phyloP scores from a whole-genome alignment of 768 basidiomycete genomes.

The Russula olivacea region DNA sequence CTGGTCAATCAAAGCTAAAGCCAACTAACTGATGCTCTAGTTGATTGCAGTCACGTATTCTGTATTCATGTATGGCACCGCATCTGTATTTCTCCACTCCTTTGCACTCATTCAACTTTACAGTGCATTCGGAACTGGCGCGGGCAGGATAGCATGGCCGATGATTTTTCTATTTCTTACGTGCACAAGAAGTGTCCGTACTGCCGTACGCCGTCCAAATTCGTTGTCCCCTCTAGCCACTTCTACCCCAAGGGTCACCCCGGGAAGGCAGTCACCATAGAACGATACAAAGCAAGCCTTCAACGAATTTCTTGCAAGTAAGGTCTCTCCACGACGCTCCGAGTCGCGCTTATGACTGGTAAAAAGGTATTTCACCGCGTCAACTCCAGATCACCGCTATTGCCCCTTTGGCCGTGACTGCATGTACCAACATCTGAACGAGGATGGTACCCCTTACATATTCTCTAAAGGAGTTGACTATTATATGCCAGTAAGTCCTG shows the following conservation, averaged over 20 bases:
- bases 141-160: conserved; percentile 46
- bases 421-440: conserved; percentile 67
- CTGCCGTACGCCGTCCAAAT: conserved; percentile 61
- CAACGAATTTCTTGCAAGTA: conserved; percentile 61
- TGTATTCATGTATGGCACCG: conserved; percentile 52
- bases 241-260: conserved; percentile 52
- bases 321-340: conserved; percentile 26
- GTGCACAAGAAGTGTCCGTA: conserved; percentile 74
- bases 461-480: conserved; percentile 51
- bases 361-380: conserved; percentile 56
- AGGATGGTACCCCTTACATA: conserved; percentile 56
- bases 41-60: conserved; percentile 71
- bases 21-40: conserved; percentile 35
- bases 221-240: conserved; percentile 66
- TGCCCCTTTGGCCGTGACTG: conserved; percentile 81
- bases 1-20: conserved; percentile 1
- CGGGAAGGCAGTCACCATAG: conserved; percentile 46
- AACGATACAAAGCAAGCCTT: conserved; percentile 70
- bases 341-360: not conserved
- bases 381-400: conserved; percentile 43
- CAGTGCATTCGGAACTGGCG: conserved; percentile 82
- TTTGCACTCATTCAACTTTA: not conserved
- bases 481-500: conserved; percentile 44
- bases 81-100: not conserved
- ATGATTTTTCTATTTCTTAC: conserved; percentile 47